Percentiles rank a stretch among this genome's conserved stretches.
Evolutionary conservation across 768 basidiomycete genomes (phyloP).

Genomic region (Thelephora aurantiotincta): DNA sequence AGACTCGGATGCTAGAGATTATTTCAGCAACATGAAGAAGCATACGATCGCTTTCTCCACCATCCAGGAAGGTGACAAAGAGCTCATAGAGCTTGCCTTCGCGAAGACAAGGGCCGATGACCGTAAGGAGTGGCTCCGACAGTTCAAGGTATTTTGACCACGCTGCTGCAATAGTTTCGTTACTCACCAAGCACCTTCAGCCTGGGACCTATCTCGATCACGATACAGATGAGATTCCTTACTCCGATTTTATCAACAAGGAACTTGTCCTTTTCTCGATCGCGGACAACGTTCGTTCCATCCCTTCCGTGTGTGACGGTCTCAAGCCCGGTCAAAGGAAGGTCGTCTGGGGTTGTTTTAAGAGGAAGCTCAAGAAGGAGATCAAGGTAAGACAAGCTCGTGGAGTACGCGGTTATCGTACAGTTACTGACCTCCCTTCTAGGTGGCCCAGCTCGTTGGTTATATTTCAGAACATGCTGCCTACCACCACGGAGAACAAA

Average conservation of each 20-base stretch:
- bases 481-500: constrained; percentile 93
- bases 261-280: constrained; percentile 98
- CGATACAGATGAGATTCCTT: constrained; percentile 70
- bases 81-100: constrained; percentile 93
- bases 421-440: background rate
- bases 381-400: constrained; percentile 48
- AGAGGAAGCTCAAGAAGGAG: constrained; percentile 81
- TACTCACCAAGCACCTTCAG: constrained; percentile 20
- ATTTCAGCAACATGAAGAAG: constrained; percentile 84
- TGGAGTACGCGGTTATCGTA: background rate
- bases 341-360: constrained; percentile 93
- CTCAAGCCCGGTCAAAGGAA: constrained; percentile 97
- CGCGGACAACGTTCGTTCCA: constrained; percentile 98
- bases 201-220: constrained; percentile 93
- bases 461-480: constrained; percentile 89
- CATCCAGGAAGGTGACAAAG: constrained; percentile 68
- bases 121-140: constrained; percentile 93
- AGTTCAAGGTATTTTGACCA: constrained; percentile 53
- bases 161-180: background rate
- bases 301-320: constrained; percentile 87
- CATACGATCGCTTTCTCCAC: constrained; percentile 90
- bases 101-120: constrained; percentile 99
- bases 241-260: constrained; percentile 93
- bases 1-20: constrained; percentile 80
- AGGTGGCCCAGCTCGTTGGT: constrained; percentile 92